Base-by-base conservation (phyloP, 352 stramenopile species). In the Plasmopara muralis region DNA sequence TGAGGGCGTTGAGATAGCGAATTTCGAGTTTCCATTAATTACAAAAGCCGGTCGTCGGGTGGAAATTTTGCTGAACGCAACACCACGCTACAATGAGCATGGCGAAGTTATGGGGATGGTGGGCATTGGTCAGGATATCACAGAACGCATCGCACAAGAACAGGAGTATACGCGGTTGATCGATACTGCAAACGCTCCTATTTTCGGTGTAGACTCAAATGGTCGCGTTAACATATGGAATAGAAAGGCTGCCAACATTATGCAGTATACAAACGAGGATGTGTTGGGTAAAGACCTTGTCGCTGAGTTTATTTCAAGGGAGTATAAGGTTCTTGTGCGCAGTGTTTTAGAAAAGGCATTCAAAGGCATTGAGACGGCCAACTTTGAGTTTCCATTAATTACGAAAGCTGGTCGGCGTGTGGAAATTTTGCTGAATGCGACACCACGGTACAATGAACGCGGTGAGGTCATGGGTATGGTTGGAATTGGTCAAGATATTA, bases 251-350 rank as follows among this genome's bases (percentile, higher is more conserved):
- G 20, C 20, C 20, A 25, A 25, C 20, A 25, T 25, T 3, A 25
- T 87, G 2, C 85, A 96, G 59, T 97, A 97, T 56, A 82, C 74
- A 6, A 77, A 89, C 33, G 60, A 88, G 4, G 91, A 97, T 55
- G 91, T 92, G 9, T 77, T 96, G 39, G 89, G 84, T 18, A 67
- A 72, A 8, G 79, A 83, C 6, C 58, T 98, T 5, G 85, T 98
- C 6, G 71, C 95, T 14, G 72, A 83, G 30, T 96, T 97, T 55
- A 96, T 97, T 58, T 75, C 77, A 0, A 54, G 74, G 4, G 72
- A 95, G 35, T 86, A 86, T 47, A 72, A 80, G 9, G 55, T 53
- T 6, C 65, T 64, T 5, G 80, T 94, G 9, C 68, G 66, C 5
- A 57, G 77, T 0, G 80, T 92, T 4, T 68, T 94, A 33, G 68